Percentiles rank a stretch among this genome's conserved stretches.
Conservation (phyloP, 73 alveolate species). For the Paramecium sexaurelia region DNA sequence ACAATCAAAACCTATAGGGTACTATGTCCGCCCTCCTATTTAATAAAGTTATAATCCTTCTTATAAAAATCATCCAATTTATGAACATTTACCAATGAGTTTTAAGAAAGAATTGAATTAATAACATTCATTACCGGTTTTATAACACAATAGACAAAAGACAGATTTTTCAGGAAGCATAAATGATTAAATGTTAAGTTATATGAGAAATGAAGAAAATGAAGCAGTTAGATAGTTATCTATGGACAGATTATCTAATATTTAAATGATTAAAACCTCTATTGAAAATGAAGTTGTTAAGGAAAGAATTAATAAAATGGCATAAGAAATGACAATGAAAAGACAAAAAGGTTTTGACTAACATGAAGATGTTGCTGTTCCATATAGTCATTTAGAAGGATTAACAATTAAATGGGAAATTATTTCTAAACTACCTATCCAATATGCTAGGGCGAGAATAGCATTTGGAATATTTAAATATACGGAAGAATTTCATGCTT, state of each 20-base stretch:
- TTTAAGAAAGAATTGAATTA: neutral
- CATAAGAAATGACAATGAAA: neutral
- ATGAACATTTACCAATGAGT: neutral
- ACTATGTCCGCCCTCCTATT: neutral
- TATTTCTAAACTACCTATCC: neutral
- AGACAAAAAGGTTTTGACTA: neutral
- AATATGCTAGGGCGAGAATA: neutral
- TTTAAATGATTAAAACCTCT: neutral
- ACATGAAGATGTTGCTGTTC: neutral
- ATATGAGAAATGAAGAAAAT: slow-evolving; percentile 42
- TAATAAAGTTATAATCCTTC: neutral
- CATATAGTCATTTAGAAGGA: slow-evolving; percentile 33
- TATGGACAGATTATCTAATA: neutral
- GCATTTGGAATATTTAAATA: neutral
- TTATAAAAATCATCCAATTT: neutral
- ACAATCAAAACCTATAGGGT: neutral
- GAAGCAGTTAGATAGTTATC: neutral
- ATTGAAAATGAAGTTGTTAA: slow-evolving; percentile 13
- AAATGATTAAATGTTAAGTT: neutral
- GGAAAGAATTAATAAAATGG: neutral
- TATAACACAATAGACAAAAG: neutral
- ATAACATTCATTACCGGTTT: neutral
- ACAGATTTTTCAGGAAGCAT: slow-evolving; percentile 31
- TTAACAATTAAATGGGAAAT: neutral
- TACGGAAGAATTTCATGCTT: slow-evolving; percentile 37